These are phyloP conservation scores for Pseudomonodictys pantanalensis DNA, from an alignment of 495 filamentous ascomycete genomes.

Conservation along the genomic window DNA sequence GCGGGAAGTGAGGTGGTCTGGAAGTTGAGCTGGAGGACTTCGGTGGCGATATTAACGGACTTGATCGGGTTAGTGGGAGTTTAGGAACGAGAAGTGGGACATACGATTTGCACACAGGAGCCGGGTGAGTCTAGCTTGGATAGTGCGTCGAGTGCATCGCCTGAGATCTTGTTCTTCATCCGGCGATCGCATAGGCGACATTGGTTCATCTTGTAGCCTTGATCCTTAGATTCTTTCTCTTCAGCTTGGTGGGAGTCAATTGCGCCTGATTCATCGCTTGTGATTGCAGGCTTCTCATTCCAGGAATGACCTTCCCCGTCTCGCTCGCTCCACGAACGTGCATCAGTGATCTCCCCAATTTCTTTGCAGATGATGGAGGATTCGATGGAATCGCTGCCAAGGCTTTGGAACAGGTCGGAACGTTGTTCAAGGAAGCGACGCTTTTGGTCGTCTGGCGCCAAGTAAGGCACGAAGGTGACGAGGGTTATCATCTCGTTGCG, in stretches of 20 bases:
- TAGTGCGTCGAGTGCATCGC: constrained; percentile 1
- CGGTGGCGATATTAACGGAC: constrained; percentile 11
- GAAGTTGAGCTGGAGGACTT: constrained; percentile 8
- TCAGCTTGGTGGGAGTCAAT: background rate
- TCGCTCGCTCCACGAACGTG: constrained; percentile 15
- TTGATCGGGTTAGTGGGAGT: background rate
- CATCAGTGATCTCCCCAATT: constrained; percentile 7
- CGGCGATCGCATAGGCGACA: constrained; percentile 23
- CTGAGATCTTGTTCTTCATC: constrained; percentile 18
- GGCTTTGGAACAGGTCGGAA: background rate
- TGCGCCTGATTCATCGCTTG: background rate
- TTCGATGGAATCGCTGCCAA: constrained; percentile 3
- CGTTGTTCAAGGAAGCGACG: constrained; percentile 3
- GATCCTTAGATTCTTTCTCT: background rate
- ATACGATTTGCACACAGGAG: constrained; percentile 16
- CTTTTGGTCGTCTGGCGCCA: background rate
- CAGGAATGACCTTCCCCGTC: background rate
- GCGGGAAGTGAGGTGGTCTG: background rate
- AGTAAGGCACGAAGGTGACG: constrained; percentile 21
- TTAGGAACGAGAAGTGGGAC: background rate
- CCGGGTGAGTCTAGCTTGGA: background rate
- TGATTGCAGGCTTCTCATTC: background rate
- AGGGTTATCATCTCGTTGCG: background rate
- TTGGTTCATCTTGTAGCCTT: constrained; percentile 10
- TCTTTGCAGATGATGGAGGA: constrained; percentile 16